phyloP scores from a whole-genome alignment of 805 yeast species.

The Teunomyces cretensis region DNA sequence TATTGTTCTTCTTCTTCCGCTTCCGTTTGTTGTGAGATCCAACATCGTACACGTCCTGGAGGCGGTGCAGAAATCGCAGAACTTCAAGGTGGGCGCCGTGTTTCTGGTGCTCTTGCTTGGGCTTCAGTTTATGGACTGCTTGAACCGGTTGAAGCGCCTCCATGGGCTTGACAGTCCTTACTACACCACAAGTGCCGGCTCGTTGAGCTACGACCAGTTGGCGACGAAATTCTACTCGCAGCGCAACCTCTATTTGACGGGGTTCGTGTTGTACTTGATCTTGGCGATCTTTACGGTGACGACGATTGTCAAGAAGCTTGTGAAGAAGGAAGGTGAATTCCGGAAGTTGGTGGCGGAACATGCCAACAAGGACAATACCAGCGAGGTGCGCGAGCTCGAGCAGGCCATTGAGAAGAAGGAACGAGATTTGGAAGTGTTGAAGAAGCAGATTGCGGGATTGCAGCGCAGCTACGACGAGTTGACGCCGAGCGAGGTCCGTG shows the following conservation, averaged over 20 bases:
- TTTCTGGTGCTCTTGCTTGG: slow-evolving; percentile 45
- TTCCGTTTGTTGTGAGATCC: slow-evolving; percentile 49
- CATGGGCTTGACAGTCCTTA: slow-evolving; percentile 21
- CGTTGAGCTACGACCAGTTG: slow-evolving; percentile 47
- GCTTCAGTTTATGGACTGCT: slow-evolving; percentile 55
- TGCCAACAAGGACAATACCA: slow-evolving; percentile 12
- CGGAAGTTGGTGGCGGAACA: slow-evolving; percentile 18
- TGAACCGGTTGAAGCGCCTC: slow-evolving; percentile 39
- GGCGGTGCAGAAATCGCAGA: slow-evolving; percentile 32
- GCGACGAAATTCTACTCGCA: slow-evolving; percentile 64
- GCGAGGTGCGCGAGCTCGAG: slow-evolving; percentile 30
- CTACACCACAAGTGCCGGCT: slow-evolving; percentile 12
- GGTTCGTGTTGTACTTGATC: slow-evolving; percentile 57
- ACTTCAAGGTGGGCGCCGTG: slow-evolving; percentile 44
- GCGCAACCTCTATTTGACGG: slow-evolving; percentile 61
- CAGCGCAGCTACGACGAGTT: slow-evolving; percentile 50
- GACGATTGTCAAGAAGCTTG: slow-evolving; percentile 52
- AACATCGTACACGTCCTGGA: slow-evolving; percentile 39
- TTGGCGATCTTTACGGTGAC: slow-evolving; percentile 56
- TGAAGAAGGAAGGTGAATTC: slow-evolving; percentile 39
- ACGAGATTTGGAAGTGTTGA: slow-evolving; percentile 45
- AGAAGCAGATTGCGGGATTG: slow-evolving; percentile 51
- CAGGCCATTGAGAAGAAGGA: slow-evolving; percentile 40
- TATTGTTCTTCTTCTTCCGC: slow-evolving; percentile 51
- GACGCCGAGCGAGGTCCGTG: slow-evolving; percentile 14